Base-by-base conservation (phyloP, 306 rosid genomes). In the Castanea mollissima region DNA sequence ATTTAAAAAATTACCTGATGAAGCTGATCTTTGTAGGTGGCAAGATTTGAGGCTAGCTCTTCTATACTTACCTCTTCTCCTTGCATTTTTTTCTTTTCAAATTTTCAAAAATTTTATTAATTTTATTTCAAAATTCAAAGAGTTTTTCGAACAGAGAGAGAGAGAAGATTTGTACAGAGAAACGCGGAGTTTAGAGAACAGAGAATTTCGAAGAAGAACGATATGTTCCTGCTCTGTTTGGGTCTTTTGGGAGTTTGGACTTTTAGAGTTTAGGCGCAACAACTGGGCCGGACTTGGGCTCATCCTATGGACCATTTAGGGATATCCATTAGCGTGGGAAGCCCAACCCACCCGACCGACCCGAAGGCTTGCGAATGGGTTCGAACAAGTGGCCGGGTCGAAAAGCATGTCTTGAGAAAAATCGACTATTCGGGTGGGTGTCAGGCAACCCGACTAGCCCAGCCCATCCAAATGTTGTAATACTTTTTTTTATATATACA, bases 21-120 rank as follows among this genome's bases (percentile, higher is more conserved):
- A 74, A 91, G 97, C 88, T 95, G 97, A 32, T 90, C 92, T 81
- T 90, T 91, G 91, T 92, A 95, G 46, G 87, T 83, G 13, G 97
- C 85, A 71, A 95, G 95, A 87, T 90, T 95, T 74, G 95, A 87
- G 78, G 97, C 89, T 21, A 95, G 70, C 83, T 95, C 98, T 52
- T 91, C 80, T 19, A 92, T 85, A 95, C 86, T 90, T 6, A 92
- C 83, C 79, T 95, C 96, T 31, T 92, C 99, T 73, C 90, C 94
- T 87, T 89, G 88, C 95, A 87, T 88, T 69, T 68, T 68, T 27
- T 79, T 69, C 8, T 0, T 1, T 55, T n/a, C 5, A 34, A 12
- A 12, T 44, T 23, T 4, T 23, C 23, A 14, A 23, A 19, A 12
- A 14, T 15, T 23, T 25, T 21, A 23, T 27, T 15, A 15, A 27